phyloP scores from a whole-genome alignment of 306 rosid genomes.

The Fagus crenata region DNA sequence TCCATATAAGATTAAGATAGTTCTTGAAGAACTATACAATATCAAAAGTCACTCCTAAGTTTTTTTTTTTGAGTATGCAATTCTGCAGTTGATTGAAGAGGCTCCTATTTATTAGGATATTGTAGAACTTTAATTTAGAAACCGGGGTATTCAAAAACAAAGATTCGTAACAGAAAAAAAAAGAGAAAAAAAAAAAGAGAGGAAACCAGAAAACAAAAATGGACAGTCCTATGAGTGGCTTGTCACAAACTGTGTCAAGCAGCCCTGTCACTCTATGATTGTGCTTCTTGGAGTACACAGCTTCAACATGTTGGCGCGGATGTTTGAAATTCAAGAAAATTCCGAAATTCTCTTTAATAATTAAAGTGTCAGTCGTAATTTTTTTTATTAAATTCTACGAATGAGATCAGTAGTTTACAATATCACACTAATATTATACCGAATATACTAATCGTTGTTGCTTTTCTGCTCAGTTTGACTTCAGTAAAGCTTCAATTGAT shows the following conservation, averaged over 20 bases:
- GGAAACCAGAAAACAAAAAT: constrained; percentile 1
- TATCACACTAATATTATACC: constrained; percentile 26
- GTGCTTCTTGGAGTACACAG: constrained; percentile 22
- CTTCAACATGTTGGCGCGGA: constrained; percentile 38
- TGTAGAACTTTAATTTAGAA: too few species aligned
- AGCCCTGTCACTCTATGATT: constrained; percentile 2
- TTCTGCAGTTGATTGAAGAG: too few species aligned
- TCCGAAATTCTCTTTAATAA: neutral
- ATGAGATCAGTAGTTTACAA: too few species aligned
- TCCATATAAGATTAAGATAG: too few species aligned
- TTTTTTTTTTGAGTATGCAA: too few species aligned
- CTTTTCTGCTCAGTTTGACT: constrained; percentile 66
- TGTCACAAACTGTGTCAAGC: constrained; percentile 6
- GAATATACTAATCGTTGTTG: constrained; percentile 45
- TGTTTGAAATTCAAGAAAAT: constrained; percentile 42
- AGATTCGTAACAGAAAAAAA: neutral
- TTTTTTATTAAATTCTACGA: too few species aligned
- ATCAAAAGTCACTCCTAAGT: too few species aligned
- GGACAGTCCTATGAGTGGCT: neutral
- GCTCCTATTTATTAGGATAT: too few species aligned
- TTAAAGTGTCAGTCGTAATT: neutral
- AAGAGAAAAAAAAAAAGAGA: neutral
- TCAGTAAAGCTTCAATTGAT: constrained; percentile 56
- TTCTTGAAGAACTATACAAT: too few species aligned
- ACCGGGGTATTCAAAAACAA: neutral